Evolutionary conservation across 331 rosid genomes (phyloP), one percentile per base, ranked within the genome.

Genomic region (Phaseolus coccineus): DNA sequence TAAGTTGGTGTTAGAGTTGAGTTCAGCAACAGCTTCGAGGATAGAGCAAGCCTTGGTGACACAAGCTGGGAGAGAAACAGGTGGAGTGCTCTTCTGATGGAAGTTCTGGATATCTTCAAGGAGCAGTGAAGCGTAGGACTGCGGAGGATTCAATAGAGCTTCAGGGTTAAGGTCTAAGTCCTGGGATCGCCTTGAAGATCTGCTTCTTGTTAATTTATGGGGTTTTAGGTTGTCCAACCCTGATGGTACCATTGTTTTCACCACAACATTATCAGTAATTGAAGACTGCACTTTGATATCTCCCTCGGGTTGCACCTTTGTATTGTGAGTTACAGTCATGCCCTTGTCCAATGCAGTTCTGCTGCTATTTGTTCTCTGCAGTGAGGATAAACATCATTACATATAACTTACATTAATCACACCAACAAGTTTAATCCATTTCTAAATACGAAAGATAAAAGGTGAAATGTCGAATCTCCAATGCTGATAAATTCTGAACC

Each of bases 1-100:
- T 61, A 89, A 87, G 73, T 84, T 84, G 37, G 90, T 85, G 5
- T 88, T 82, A 62, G 94, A 83, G 77, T 94, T 92, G 77, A 94
- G 96, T 79, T 95, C 95, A 19, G 98, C 96, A 57, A 95, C 97
- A 46, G 97, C 98, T 88, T 95, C 97, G 33, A 93, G 85, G 67
- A 95, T 93, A 53, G 97, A 90, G 81, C 97, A 95, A 73, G 96
- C 99, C 82, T 93, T 93, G 79, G 92, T 85, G 63, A 95, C 96
- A 82, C 97, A 93, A 61, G 88, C 85, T 3, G 99, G 99, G 66
- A 95, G 91, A n/a, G 97, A 74, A 44, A 91, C 89, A 13, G 84
- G 84, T 75, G 84, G 69, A 30, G 90, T 69, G 85, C 16, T 91
- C 89, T 90, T 93, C 74, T 93, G 97, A 85, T 95, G 99, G 87